A percentile compares a stretch with the other conserved stretches of the same genome.
These are phyloP conservation scores for Fomes fomentarius DNA, from an alignment of 1,284 basidiomycete genomes.

Conservation along the genomic window DNA sequence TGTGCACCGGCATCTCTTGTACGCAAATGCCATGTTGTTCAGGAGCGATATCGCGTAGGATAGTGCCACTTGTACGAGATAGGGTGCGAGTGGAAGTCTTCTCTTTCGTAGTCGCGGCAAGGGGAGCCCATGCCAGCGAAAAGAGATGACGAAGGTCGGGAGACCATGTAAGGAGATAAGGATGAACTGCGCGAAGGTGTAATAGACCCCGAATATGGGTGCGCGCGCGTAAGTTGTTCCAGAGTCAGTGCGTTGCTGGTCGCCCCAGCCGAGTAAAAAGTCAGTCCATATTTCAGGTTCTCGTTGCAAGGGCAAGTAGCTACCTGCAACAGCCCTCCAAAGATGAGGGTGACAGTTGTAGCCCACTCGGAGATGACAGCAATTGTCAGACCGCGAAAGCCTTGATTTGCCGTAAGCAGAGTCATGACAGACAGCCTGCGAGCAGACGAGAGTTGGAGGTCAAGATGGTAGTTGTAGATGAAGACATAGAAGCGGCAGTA, in stretches of 20 bases:
- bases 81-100: slow-evolving; percentile 74
- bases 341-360: slow-evolving; percentile 49
- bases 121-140: slow-evolving; percentile 18
- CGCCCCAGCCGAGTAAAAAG: slow-evolving; percentile 2
- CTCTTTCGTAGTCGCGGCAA: slow-evolving; percentile 57
- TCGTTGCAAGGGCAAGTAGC: slow-evolving; percentile 21
- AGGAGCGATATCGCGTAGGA: slow-evolving; percentile 84
- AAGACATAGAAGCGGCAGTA: neutral
- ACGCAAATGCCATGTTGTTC: slow-evolving; percentile 92
- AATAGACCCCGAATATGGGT: slow-evolving; percentile 72
- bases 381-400: slow-evolving; percentile 26
- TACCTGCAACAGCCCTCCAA: slow-evolving; percentile 67
- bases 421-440: slow-evolving; percentile 9
- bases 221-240: slow-evolving; percentile 65
- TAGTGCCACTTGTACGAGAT: slow-evolving; percentile 81
- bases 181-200: slow-evolving; percentile 85
- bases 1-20: slow-evolving; percentile 86
- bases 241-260: slow-evolving; percentile 74
- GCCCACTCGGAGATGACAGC: slow-evolving; percentile 43
- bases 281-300: slow-evolving; percentile 28
- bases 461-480: neutral
- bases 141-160: slow-evolving; percentile 52
- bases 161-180: slow-evolving; percentile 74
- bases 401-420: slow-evolving; percentile 1
- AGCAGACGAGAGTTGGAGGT: neutral